Base-by-base conservation (phyloP, 192 early-diverging fungal species). In the Backusella australiensis region DNA sequence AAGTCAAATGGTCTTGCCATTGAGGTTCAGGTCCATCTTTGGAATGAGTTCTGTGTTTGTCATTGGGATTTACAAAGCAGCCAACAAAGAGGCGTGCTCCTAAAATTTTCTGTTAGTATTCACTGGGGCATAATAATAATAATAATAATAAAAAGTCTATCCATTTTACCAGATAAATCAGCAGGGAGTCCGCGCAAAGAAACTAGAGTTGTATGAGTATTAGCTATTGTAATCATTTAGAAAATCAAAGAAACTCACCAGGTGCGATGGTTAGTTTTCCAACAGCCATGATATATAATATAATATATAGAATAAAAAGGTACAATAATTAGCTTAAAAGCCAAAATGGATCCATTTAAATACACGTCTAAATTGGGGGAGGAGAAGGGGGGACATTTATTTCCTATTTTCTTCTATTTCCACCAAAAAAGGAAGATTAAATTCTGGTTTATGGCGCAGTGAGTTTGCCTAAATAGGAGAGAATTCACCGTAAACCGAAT, bases 11-110 rank as follows among this genome's bases (percentile, higher is more conserved):
- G 15, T 83, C 56, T 32, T 83, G 71, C 77, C 77, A 83, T 17
- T 67, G 52, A 14, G 77, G 77, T 21, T 76, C 71, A 19, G 75
- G 39, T 2, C 82, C 82, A 29, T 65, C 46, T 21, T 77, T 59
- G 39, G 65, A 52, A 29, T 79, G 74, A 14, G 82, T 83, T 41
- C 82, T 72, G 12, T 83, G 82, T 53, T 83, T 83, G 15, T 83
- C 68, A 49, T 66, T 49, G 9, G 75, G 41, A n/a, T 73, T 65
- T 32, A 83, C 59, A 72, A 75, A 83, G 39, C 72, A 79, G 6
- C 82, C 78, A 44, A 83, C 38, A 42, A 79, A 83, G 4, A 76
- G 66, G 9, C 65, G 32, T 38, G 67, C 34, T 41, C 70, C 78
- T 79, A 34, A 9, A 32, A 6, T 6, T 32, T 15, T 8, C 6